Evolutionary conservation across 2,329 filamentous ascomycete genomes (phyloP).

Genomic region (Claviceps sp.): DNA sequence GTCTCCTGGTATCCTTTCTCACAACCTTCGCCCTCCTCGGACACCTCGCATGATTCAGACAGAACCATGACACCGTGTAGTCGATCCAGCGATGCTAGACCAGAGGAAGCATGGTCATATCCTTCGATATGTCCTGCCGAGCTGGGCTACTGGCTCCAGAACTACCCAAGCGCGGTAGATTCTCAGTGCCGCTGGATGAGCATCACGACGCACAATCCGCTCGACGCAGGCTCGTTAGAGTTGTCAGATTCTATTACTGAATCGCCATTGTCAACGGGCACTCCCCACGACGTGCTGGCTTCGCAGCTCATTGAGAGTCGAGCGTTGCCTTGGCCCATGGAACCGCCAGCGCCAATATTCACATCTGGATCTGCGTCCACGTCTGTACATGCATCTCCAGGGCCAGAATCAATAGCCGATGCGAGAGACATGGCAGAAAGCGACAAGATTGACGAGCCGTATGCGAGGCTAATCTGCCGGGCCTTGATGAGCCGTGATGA

Average conservation of each 20-base stretch:
- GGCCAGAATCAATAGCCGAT: slow-evolving; percentile 15
- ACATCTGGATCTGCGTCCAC: neutral
- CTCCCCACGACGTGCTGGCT: slow-evolving; percentile 2
- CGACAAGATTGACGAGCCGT: slow-evolving; percentile 44
- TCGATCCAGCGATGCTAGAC: slow-evolving; percentile 8
- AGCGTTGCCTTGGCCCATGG: neutral
- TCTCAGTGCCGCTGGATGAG: neutral
- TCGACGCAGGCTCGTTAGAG: slow-evolving; percentile 1
- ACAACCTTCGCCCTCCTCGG: neutral
- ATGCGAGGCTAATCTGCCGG: slow-evolving; percentile 67
- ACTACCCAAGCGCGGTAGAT: neutral
- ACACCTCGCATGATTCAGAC: slow-evolving; percentile 2
- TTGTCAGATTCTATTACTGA: slow-evolving; percentile 5
- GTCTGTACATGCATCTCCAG: slow-evolving; percentile 7
- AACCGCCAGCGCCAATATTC: neutral
- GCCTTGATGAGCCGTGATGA: slow-evolving; percentile 56
- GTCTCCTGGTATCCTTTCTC: neutral
- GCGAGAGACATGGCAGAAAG: slow-evolving; percentile 4
- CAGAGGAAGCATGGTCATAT: slow-evolving; percentile 19
- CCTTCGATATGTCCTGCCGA: slow-evolving; percentile 15
- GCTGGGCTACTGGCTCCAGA: slow-evolving; percentile 2
- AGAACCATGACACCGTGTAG: slow-evolving; percentile 1
- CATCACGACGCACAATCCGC: slow-evolving; percentile 7
- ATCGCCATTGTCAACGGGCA: slow-evolving; percentile 3
- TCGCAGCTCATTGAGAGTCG: neutral